phyloP scores from a whole-genome alignment of 176 grass and related monocot genomes.

The Phragmites australis region DNA sequence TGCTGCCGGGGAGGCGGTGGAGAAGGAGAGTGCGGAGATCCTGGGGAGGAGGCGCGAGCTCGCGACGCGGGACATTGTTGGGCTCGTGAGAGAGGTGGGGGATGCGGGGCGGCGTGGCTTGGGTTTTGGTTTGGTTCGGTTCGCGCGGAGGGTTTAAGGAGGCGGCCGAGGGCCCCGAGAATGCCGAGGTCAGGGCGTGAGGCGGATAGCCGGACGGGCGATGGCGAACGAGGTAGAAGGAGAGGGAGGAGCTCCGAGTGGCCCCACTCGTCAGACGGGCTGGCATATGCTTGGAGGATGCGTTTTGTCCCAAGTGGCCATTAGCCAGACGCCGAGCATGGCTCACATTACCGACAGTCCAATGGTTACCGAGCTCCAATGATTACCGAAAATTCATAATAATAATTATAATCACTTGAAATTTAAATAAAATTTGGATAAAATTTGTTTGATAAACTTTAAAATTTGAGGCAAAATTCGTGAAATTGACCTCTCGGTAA shows the following conservation, averaged over 20 bases:
- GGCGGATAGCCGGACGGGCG: background rate
- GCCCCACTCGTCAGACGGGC: background rate
- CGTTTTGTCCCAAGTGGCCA: no score
- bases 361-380: no score
- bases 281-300: background rate
- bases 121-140: slow-evolving; percentile 17
- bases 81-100: background rate
- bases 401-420: no score
- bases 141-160: slow-evolving; percentile 32
- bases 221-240: background rate
- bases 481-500: no score
- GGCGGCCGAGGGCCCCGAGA: background rate
- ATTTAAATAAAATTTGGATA: no score
- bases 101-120: background rate
- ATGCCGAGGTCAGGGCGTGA: background rate
- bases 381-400: no score
- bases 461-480: no score
- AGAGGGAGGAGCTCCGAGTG: background rate
- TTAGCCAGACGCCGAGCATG: no score
- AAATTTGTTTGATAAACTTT: no score
- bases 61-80: slow-evolving; percentile 52
- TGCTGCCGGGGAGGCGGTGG: slow-evolving; percentile 32
- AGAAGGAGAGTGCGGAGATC: slow-evolving; percentile 35
- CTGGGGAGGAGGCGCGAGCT: slow-evolving; percentile 50
- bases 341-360: no score